Base-by-base conservation (phyloP, 257 asterid genomes). In the Fraxinus americana region DNA sequence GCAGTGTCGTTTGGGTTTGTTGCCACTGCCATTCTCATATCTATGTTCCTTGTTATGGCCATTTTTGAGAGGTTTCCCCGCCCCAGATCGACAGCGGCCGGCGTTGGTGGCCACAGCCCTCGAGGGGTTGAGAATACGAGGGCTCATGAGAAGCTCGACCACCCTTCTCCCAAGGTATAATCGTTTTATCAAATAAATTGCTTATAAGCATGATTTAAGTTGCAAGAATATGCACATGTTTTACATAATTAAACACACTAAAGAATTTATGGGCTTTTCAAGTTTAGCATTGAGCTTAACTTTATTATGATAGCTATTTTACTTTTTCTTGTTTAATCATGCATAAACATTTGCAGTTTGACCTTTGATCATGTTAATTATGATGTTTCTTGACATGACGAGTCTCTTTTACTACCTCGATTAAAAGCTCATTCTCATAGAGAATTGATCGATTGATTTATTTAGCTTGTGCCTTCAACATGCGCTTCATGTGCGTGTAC, bases 1-100 rank as follows among this genome's bases (percentile, higher is more conserved):
- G 98, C 98, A 10, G 91, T 93, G 76, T 93, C 94, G 10, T 90
- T 93, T 82, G 97, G 98, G 71, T 93, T 92, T 78, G 97, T 92
- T 23, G 97, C 97, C 9, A 92, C 97, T 2, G 97, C 94, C 27
- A 88, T 91, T 84, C 90, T 93, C 65, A 91, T 93, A 30, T 90
- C 94, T 27, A 90, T 93, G 97, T 93, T 93, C 75, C 93, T 93
- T 74, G 81, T 93, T 34, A 90, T 93, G 94, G 98, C 98, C 45
- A 89, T 93, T 80, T 90, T 91, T 16, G 98, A 93, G 86, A 90
- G 89, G 86, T 82, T 90, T 79, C 89, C 91, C 80, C 87, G 94
- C 76, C 87, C 82, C 1, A 84, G 84, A 79, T 74, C 92, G 2
- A 38, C 92, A 32, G 35, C 5, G 41, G 57, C 79, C 63, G 85